Evolutionary conservation across 2,329 filamentous ascomycete genomes (phyloP).

Genomic region (Aureobasidium namibiae): DNA sequence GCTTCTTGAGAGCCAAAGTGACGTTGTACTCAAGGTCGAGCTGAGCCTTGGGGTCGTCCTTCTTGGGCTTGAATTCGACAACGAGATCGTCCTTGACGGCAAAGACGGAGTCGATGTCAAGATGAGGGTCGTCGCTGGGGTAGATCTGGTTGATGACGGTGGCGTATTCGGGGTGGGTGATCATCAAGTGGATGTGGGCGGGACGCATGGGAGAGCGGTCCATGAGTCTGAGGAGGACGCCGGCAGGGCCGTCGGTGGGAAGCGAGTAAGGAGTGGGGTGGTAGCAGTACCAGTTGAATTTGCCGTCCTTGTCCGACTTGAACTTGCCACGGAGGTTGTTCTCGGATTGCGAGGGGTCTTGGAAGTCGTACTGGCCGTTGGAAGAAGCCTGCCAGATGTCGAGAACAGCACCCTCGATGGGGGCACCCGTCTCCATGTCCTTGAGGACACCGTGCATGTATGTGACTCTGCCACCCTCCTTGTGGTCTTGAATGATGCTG

Average conservation of each 20-base stretch:
- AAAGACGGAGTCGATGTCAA: conserved; percentile 52
- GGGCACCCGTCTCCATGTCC: conserved; percentile 57
- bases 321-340: conserved; percentile 75
- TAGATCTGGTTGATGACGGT: conserved; percentile 52
- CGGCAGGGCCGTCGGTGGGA: conserved; percentile 54
- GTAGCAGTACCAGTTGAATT: conserved; percentile 67
- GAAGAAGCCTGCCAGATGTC: conserved; percentile 72
- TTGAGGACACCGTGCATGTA: conserved; percentile 62
- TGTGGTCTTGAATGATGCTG: conserved; percentile 56
- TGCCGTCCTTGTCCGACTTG: conserved; percentile 59
- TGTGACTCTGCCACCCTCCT: conserved; percentile 50
- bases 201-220: conserved; percentile 53
- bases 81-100: conserved; percentile 54
- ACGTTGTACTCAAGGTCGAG: conserved; percentile 46
- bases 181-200: conserved; percentile 53
- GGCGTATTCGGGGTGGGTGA: conserved; percentile 47
- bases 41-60: conserved; percentile 44
- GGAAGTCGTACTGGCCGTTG: conserved; percentile 52
- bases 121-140: conserved; percentile 50
- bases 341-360: conserved; percentile 61
- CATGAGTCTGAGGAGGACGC: conserved; percentile 44
- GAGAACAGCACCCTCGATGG: conserved; percentile 59
- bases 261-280: conserved; percentile 66
- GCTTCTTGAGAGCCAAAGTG: conserved; percentile 28
- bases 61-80: conserved; percentile 48